phyloP scores from a whole-genome alignment of 768 basidiomycete genomes.

The Suillus paluster region DNA sequence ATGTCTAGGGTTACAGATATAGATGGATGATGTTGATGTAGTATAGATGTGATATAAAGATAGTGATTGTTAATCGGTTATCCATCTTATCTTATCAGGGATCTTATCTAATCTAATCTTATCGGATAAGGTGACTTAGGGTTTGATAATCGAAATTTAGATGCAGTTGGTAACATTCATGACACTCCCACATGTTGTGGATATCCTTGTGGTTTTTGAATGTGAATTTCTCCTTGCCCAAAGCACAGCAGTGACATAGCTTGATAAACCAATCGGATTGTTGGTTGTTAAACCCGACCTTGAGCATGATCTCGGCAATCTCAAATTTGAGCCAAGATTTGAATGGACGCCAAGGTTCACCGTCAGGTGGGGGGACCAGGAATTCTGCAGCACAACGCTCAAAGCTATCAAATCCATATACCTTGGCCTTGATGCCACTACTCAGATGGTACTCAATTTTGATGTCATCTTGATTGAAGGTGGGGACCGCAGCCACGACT shows the following conservation, averaged over 20 bases:
- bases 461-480: slow-evolving; percentile 23
- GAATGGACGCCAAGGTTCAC: slow-evolving; percentile 38
- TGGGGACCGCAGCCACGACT: not conserved
- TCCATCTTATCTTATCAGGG: too few species aligned
- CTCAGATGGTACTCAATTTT: slow-evolving; percentile 28
- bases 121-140: too few species aligned
- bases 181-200: slow-evolving; percentile 26
- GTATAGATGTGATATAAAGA: too few species aligned
- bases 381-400: not conserved
- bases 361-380: slow-evolving; percentile 3
- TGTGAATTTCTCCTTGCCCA: slow-evolving; percentile 17
- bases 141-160: too few species aligned
- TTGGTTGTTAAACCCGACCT: slow-evolving; percentile 23
- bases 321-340: slow-evolving; percentile 32
- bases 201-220: slow-evolving; percentile 26
- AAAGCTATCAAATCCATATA: slow-evolving; percentile 23
- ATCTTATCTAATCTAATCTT: too few species aligned
- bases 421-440: slow-evolving; percentile 11
- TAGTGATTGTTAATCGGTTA: too few species aligned
- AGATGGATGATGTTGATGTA: too few species aligned
- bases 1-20: too few species aligned
- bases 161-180: too few species aligned
- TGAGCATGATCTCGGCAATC: slow-evolving; percentile 29
- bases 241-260: slow-evolving; percentile 15
- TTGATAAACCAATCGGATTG: slow-evolving; percentile 24